Evolutionary conservation across 176 grass and related monocot species (phyloP).

Genomic region (Aegilops sharonensis): DNA sequence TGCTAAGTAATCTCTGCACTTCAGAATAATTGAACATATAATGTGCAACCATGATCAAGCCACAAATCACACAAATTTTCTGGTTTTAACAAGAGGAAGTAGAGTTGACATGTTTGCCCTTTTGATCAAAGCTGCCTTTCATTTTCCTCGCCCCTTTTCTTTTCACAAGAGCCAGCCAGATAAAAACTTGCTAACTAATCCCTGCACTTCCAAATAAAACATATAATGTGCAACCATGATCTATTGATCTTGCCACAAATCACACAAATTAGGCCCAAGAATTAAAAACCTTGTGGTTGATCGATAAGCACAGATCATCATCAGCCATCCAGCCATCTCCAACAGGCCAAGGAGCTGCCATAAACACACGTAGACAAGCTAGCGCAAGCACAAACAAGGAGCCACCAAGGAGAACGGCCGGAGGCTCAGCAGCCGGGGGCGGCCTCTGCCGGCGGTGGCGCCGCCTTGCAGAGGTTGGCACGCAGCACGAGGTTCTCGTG

Average conservation of each 20-base stretch:
- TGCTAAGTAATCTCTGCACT: not conserved
- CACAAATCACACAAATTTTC: constrained; percentile 16
- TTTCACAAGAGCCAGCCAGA: not conserved
- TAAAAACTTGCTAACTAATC: constrained; percentile 6
- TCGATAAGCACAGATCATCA: not conserved
- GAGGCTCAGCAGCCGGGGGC: constrained; percentile 15
- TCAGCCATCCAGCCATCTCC: not conserved
- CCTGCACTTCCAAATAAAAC: not conserved
- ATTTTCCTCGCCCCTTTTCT: not conserved
- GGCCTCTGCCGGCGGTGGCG: not conserved
- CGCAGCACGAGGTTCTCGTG: constrained; percentile 43
- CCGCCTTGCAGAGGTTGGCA: constrained; percentile 27
- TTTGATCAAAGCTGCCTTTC: constrained; percentile 27
- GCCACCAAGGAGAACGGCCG: not conserved
- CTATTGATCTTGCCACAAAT: constrained; percentile 8
- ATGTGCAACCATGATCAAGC: constrained; percentile 23
- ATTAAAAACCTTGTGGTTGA: constrained; percentile 23
- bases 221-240: constrained; percentile 22
- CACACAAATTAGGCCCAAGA: constrained; percentile 2
- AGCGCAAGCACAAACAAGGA: not conserved
- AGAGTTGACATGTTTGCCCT: not conserved
- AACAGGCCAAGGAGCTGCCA: not conserved
- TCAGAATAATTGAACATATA: not conserved
- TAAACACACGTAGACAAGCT: not conserved
- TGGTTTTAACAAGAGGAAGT: not conserved